A percentile compares a stretch with the other conserved stretches of the same genome.
phyloP scores from a whole-genome alignment of 371 early-diverging fungal species.

The Rhizomucor pusillus region DNA sequence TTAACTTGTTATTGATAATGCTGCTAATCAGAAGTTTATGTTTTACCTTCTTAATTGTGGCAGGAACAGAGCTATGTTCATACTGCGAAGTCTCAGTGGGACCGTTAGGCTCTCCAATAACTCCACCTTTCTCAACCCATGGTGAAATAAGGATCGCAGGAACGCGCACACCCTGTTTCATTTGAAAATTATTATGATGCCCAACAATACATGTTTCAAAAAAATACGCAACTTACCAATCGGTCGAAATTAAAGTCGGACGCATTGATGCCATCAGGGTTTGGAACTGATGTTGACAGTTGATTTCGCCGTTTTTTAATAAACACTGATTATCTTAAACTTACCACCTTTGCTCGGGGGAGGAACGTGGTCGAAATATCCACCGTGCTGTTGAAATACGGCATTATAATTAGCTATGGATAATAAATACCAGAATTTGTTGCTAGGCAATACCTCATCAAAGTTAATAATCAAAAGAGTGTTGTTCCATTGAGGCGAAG shows the following conservation, averaged over 20 bases:
- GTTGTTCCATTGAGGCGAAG: conserved; percentile 32
- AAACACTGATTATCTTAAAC: background rate
- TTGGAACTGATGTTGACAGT: conserved; percentile 11
- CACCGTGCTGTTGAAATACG: conserved; percentile 2
- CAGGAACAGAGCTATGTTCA: conserved; percentile 47
- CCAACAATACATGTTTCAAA: no score
- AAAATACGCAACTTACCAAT: conserved; percentile 9
- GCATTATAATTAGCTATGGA: no score
- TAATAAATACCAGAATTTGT: no score
- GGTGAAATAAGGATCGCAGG: conserved; percentile 49
- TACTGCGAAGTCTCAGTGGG: conserved; percentile 24
- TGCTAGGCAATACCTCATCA: conserved; percentile 19
- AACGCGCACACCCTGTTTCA: conserved; percentile 40
- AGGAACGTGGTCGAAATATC: conserved; percentile 27
- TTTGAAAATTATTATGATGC: no score
- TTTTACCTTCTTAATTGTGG: conserved; percentile 35
- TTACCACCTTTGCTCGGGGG: conserved; percentile 18
- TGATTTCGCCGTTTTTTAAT: no score
- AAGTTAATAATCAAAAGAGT: conserved; percentile 31
- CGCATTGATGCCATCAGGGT: conserved; percentile 28
- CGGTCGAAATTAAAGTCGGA: conserved; percentile 26
- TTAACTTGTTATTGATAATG: background rate
- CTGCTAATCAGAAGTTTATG: background rate
- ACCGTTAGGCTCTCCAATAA: conserved; percentile 22
- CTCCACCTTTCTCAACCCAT: conserved; percentile 37